Percentiles rank a stretch among this genome's conserved stretches.
These are phyloP conservation scores for Aspergillus sclerotioniger DNA, from an alignment of 495 filamentous ascomycete genomes.

Conservation along the genomic window DNA sequence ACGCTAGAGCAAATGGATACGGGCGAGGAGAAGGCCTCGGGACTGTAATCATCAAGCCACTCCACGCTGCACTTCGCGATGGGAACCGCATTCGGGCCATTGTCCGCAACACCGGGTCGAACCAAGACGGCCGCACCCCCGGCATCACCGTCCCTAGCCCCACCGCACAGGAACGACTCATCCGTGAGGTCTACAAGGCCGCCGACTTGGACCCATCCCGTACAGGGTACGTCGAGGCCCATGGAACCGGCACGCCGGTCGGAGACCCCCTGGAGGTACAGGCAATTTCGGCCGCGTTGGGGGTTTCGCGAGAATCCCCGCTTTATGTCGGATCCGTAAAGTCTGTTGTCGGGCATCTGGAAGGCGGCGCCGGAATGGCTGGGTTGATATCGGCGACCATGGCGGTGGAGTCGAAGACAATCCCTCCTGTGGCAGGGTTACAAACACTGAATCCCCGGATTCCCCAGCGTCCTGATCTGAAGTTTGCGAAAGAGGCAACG, in stretches of 20 bases:
- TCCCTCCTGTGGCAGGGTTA: slow-evolving; percentile 49
- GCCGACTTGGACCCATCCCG: slow-evolving; percentile 38
- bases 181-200: slow-evolving; percentile 48
- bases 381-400: slow-evolving; percentile 52
- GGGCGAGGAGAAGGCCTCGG: slow-evolving; percentile 42
- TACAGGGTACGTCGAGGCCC: slow-evolving; percentile 44
- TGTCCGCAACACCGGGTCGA: slow-evolving; percentile 33
- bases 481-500: slow-evolving; percentile 10
- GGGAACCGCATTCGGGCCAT: slow-evolving; percentile 42
- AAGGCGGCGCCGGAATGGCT: slow-evolving; percentile 53
- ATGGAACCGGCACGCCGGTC: slow-evolving; percentile 48
- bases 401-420: slow-evolving; percentile 8
- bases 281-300: slow-evolving; percentile 52
- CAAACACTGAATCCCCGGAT: slow-evolving; percentile 43
- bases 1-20: slow-evolving; percentile 39
- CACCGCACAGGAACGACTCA: slow-evolving; percentile 52
- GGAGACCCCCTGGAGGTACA: slow-evolving; percentile 61
- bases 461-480: slow-evolving; percentile 16
- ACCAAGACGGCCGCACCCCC: slow-evolving; percentile 32
- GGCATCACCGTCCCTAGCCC: slow-evolving; percentile 59
- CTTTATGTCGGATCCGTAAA: slow-evolving; percentile 44
- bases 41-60: slow-evolving; percentile 35
- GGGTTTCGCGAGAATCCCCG: slow-evolving; percentile 16
- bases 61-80: slow-evolving; percentile 34
- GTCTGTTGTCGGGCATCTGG: slow-evolving; percentile 50